These are phyloP conservation scores for Candida albicans DNA, from an alignment of 1,139 yeast genomes.

Conservation along the genomic window DNA sequence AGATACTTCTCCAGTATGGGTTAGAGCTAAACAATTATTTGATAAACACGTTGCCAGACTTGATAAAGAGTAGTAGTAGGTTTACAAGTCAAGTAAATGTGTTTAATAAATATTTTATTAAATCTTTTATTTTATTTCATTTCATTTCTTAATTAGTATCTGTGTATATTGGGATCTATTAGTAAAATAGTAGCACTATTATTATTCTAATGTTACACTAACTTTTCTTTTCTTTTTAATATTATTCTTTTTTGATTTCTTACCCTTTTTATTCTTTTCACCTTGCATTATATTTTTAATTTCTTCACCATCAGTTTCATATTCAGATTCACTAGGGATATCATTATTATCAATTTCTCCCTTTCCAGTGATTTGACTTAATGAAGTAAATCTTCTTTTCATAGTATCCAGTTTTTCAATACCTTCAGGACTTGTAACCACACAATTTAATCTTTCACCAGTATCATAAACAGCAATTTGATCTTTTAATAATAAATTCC, in stretches of 20 bases:
- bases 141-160: not conserved
- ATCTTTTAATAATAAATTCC: constrained; percentile 71
- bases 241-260: constrained; percentile 31
- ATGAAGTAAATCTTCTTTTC: constrained; percentile 59
- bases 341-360: constrained; percentile 15
- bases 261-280: constrained; percentile 37
- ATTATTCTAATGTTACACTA: constrained; percentile 54
- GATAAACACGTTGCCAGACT: constrained; percentile 79
- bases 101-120: too few species aligned
- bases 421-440: constrained; percentile 71
- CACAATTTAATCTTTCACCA: constrained; percentile 92
- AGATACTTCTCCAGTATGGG: constrained; percentile 85
- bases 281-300: constrained; percentile 47
- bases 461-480: constrained; percentile 89
- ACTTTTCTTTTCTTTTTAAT: constrained; percentile 47
- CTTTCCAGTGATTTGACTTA: constrained; percentile 25
- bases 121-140: not conserved
- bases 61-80: constrained; percentile 4
- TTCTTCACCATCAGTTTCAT: constrained; percentile 60
- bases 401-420: constrained; percentile 73
- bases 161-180: constrained; percentile 2
- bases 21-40: constrained; percentile 77
- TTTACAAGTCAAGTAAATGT: not conserved
- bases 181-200: not conserved
- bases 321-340: constrained; percentile 61